Conservation (phyloP, 176 grass and related monocot genomes). For the Oryza punctata region DNA sequence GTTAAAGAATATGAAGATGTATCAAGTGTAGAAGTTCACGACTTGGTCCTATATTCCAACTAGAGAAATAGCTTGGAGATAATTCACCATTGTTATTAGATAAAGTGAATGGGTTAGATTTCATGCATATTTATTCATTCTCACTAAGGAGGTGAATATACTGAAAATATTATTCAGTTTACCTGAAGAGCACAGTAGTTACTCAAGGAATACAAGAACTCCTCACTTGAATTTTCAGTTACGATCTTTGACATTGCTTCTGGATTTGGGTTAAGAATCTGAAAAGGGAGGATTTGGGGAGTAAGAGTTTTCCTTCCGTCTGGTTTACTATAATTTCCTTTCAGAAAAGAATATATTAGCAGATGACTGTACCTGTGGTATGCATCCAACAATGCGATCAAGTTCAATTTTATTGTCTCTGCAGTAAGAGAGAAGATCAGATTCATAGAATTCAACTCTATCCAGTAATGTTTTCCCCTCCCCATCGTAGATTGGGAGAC, state of each 20-base stretch:
- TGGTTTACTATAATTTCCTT: background rate
- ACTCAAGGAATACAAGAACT: slow-evolving; percentile 92
- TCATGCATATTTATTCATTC: slow-evolving; percentile 20
- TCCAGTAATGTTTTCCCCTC: slow-evolving; percentile 95
- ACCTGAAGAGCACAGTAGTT: slow-evolving; percentile 99
- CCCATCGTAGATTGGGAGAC: slow-evolving; percentile 67
- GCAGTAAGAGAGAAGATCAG: slow-evolving; percentile 96
- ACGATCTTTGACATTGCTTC: slow-evolving; percentile 98
- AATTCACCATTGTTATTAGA: slow-evolving; percentile 15
- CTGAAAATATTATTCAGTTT: slow-evolving; percentile 29
- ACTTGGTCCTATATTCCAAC: background rate
- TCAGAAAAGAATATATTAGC: slow-evolving; percentile 13
- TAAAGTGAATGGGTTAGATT: background rate
- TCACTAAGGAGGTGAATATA: background rate
- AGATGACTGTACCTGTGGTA: slow-evolving; percentile 80
- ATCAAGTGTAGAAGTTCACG: background rate
- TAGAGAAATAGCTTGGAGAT: background rate
- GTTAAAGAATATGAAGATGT: background rate
- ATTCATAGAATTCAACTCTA: slow-evolving; percentile 97
- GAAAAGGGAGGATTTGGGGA: slow-evolving; percentile 23
- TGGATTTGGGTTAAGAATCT: slow-evolving; percentile 99
- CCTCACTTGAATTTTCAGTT: slow-evolving; percentile 94
- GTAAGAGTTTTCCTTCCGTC: background rate
- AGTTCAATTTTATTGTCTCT: slow-evolving; percentile 89
- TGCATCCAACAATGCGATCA: slow-evolving; percentile 96